Percentiles rank a stretch among this genome's conserved stretches.
Conservation (phyloP, 2,329 filamentous ascomycete genomes). For the Colletotrichum truncatum region DNA sequence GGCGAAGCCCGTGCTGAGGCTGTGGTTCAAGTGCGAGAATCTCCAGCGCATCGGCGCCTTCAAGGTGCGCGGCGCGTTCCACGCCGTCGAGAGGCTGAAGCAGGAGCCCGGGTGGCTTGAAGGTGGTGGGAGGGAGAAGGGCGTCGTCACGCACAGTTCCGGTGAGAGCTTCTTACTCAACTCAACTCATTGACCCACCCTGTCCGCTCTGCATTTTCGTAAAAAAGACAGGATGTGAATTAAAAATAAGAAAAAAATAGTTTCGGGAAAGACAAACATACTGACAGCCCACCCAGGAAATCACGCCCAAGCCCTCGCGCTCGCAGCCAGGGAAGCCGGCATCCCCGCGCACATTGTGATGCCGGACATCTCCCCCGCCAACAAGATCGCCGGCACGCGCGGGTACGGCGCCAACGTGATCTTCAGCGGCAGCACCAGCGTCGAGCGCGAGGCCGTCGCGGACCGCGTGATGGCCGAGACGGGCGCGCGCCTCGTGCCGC, state of each 20-base stretch:
- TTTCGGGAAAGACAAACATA: no score
- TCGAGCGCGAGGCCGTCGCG: constrained; percentile 83
- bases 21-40: constrained; percentile 98
- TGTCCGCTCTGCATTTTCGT: no score
- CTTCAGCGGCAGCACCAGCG: constrained; percentile 82
- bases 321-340: constrained; percentile 78
- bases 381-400: constrained; percentile 85
- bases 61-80: constrained; percentile 90
- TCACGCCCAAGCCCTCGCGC: constrained; percentile 90
- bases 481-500: constrained; percentile 82
- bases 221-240: not conserved
- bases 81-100: constrained; percentile 79
- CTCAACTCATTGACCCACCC: no score
- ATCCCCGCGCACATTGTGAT: constrained; percentile 92
- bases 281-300: constrained; percentile 68
- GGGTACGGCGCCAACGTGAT: constrained; percentile 81
- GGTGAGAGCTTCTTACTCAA: no score
- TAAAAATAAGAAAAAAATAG: not conserved
- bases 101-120: constrained; percentile 68
- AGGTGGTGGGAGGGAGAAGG: constrained; percentile 66
- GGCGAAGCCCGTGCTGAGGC: constrained; percentile 71
- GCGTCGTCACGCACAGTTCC: constrained; percentile 90
- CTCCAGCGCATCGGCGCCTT: constrained; percentile 91
- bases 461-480: constrained; percentile 74
- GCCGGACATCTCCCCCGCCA: constrained; percentile 84